Percentiles rank a stretch among this genome's conserved stretches.
Evolutionary conservation across 1,284 basidiomycete genomes (phyloP).

Genomic region (Golubevia pallescens): DNA sequence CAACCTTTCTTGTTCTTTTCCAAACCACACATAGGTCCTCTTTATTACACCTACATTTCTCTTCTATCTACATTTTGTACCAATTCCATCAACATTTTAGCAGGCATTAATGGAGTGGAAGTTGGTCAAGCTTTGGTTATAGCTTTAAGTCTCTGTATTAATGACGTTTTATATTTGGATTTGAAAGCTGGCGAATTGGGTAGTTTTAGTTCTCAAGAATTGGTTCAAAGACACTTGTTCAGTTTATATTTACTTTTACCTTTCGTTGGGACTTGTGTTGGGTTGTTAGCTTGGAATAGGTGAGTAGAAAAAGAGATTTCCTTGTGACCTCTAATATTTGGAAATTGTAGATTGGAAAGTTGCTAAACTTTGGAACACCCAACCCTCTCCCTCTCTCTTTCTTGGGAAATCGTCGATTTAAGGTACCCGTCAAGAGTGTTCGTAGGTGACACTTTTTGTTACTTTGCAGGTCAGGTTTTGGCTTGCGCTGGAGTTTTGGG

Average conservation of each 20-base stretch:
- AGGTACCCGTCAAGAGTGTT: slow-evolving; percentile 96
- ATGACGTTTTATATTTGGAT: slow-evolving; percentile 80
- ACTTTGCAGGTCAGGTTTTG: slow-evolving; percentile 74
- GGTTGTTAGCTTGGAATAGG: slow-evolving; percentile 69
- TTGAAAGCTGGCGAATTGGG: slow-evolving; percentile 40
- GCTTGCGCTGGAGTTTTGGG: slow-evolving; percentile 46
- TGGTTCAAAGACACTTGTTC: slow-evolving; percentile 90
- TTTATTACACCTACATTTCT: slow-evolving; percentile 97
- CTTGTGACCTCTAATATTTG: neutral
- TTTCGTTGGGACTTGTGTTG: slow-evolving; percentile 84
- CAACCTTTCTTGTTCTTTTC: too few species aligned
- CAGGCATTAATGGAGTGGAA: slow-evolving; percentile 96
- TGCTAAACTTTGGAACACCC: too few species aligned
- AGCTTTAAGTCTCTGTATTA: slow-evolving; percentile 83
- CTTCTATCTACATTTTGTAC: slow-evolving; percentile 94
- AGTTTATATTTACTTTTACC: slow-evolving; percentile 96
- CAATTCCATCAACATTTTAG: slow-evolving; percentile 98
- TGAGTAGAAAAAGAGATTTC: slow-evolving; percentile 6
- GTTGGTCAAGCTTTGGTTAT: slow-evolving; percentile 88
- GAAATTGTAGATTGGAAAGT: neutral
- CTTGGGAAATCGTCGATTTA: neutral
- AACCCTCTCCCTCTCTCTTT: neutral
- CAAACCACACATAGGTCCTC: slow-evolving; percentile 71
- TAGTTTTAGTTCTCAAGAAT: slow-evolving; percentile 66
- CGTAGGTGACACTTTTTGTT: slow-evolving; percentile 96